Evolutionary conservation across 345 rosid genomes (phyloP), one percentile per base, ranked within the genome.

Genomic region (Aquilaria sinensis): DNA sequence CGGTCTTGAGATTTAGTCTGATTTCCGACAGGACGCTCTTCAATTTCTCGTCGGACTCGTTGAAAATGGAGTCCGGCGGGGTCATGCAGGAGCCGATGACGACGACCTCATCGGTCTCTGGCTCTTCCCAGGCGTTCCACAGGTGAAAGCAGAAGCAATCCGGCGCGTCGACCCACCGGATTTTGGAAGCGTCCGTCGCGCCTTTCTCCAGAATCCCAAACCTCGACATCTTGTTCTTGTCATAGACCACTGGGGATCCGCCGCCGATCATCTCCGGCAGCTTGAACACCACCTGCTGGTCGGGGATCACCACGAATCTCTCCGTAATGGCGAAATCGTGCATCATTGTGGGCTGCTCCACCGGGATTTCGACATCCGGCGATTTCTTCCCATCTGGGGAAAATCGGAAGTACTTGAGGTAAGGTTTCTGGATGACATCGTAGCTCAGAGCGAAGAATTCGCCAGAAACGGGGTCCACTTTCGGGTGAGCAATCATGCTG

Each of bases 51-150:
- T 85, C 92, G 47, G 87, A 78, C 72, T 87, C 92, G 49, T 90
- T 90, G 78, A 90, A 90, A 72, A 90, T 90, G 6, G 97, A 90
- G 73, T 90, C 94, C 0, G 94, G 85, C 0, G 97, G 97, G 52
- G 96, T 86, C 96, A 85, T 82, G 64, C 96, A 88, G 0, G 97
- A 91, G 4, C 97, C 96, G 53, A 91, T 82, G 61, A 91, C 97
- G 0, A 91, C 96, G 9, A 91, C 74, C 50, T 91, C 97, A 29
- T 88, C 88, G 12, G 78, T 85, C 53, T 84, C 93, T 0, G 88
- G 85, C 74, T 91, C 97, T 58, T 91, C 97, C 97, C 97, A 91
- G 3, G 97, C 93, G 67, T 91, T 91, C 97, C 97, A 91, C 0
- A 88, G 83, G 62, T 91, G 97, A 78, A 91, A 91, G 70, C 97